phyloP scores from a whole-genome alignment of 106 monocot species.

The Acanthochlamys bracteata region DNA sequence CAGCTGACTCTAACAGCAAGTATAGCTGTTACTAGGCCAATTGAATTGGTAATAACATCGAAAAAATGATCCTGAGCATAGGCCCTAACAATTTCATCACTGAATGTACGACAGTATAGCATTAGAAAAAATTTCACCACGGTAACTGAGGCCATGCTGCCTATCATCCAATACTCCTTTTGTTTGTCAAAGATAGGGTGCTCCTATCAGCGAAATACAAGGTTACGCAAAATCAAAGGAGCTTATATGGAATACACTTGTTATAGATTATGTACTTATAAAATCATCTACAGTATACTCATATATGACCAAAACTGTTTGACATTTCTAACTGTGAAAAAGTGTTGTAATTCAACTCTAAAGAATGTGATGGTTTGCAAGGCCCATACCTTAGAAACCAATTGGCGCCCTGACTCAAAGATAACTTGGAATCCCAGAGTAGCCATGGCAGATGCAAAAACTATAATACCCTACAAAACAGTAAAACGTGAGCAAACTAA shows the following conservation, averaged over 20 bases:
- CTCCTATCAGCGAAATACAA: constrained; percentile 17
- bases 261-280: no score
- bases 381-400: constrained; percentile 43
- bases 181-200: constrained; percentile 22
- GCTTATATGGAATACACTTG: no score
- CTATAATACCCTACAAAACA: constrained; percentile 64
- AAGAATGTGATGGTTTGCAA: not conserved
- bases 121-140: constrained; percentile 62
- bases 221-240: no score
- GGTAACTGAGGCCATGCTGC: constrained; percentile 64
- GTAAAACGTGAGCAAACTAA: not conserved
- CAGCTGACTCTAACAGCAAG: constrained; percentile 43
- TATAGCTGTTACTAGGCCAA: constrained; percentile 58
- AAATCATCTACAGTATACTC: no score
- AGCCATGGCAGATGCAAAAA: constrained; percentile 87
- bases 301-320: no score
- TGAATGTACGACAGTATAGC: constrained; percentile 66
- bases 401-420: constrained; percentile 55
- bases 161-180: constrained; percentile 65
- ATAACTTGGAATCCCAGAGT: constrained; percentile 91
- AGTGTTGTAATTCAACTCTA: no score
- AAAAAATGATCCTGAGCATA: constrained; percentile 93
- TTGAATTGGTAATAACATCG: constrained; percentile 83
- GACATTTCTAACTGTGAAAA: no score
- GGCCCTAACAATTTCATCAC: constrained; percentile 72